phyloP scores from a whole-genome alignment of 495 filamentous ascomycete genomes.

The Hypoxylon lienhwacheense region DNA sequence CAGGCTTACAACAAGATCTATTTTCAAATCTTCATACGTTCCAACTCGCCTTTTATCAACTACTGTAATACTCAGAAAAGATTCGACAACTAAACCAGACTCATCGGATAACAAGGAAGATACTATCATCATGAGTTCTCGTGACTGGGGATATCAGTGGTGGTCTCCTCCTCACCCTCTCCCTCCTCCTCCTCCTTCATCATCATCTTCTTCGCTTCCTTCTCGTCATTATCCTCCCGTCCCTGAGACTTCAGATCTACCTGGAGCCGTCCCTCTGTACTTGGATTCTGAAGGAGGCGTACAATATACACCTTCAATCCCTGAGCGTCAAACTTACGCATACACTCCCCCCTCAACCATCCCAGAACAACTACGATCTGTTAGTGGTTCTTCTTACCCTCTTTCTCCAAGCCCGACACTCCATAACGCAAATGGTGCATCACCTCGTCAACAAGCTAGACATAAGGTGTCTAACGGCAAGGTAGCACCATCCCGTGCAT shows the following conservation, averaged over 20 bases:
- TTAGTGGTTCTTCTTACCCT: not conserved
- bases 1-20: not conserved
- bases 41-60: not conserved
- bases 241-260: no score
- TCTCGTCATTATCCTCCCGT: no score
- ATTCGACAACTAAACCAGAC: not conserved
- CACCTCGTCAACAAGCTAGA: not conserved
- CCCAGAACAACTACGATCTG: not conserved
- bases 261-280: no score
- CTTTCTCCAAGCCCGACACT: not conserved
- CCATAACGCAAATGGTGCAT: not conserved
- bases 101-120: not conserved
- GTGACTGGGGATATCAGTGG: constrained; percentile 1
- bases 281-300: no score
- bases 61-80: not conserved
- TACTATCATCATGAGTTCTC: not conserved
- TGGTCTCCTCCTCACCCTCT: not conserved
- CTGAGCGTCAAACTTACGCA: no score
- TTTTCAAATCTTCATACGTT: not conserved
- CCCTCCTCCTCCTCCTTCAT: not conserved
- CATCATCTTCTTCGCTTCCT: not conserved
- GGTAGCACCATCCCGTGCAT: constrained; percentile 45
- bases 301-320: no score
- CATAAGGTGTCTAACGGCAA: constrained; percentile 12
- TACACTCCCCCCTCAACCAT: not conserved